Conservation (phyloP, 2,329 filamentous ascomycete species). For the Fusarium sp. region DNA sequence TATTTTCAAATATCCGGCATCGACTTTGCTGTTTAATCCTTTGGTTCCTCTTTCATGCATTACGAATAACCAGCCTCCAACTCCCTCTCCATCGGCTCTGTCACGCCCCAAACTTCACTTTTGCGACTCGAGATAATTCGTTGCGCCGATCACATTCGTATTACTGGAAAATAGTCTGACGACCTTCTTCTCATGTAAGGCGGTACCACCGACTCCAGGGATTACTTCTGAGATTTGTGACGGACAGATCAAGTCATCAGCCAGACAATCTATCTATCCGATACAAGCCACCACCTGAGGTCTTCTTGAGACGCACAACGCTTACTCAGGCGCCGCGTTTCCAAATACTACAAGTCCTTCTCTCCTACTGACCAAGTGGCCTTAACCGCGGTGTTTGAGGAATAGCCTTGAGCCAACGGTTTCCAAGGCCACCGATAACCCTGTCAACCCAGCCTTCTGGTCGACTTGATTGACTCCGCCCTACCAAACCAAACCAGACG, state of each 20-base stretch:
- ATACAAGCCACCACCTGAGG: slow-evolving; percentile 37
- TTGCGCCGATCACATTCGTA: slow-evolving; percentile 23
- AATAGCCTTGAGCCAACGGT: slow-evolving; percentile 19
- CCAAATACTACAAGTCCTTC: slow-evolving; percentile 15
- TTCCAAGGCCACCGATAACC: slow-evolving; percentile 44
- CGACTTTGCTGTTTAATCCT: slow-evolving; percentile 13
- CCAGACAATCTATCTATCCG: slow-evolving; percentile 33
- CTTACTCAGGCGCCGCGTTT: slow-evolving; percentile 32
- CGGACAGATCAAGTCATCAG: slow-evolving; percentile 21
- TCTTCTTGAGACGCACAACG: slow-evolving; percentile 16
- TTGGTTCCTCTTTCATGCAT: slow-evolving; percentile 5
- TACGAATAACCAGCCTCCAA: slow-evolving; percentile 5
- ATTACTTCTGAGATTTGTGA: slow-evolving; percentile 20
- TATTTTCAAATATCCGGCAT: slow-evolving; percentile 2
- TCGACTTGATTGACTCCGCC: slow-evolving; percentile 44
- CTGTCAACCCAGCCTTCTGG: slow-evolving; percentile 44
- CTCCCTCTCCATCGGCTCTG: slow-evolving; percentile 3
- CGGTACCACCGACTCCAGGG: slow-evolving; percentile 25
- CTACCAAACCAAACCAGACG: slow-evolving; percentile 49
- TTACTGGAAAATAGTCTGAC: slow-evolving; percentile 35
- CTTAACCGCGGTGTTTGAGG: slow-evolving; percentile 28
- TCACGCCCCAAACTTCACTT: slow-evolving; percentile 17
- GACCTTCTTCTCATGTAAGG: slow-evolving; percentile 33
- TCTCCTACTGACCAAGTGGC: slow-evolving; percentile 20
- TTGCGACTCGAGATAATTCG: slow-evolving; percentile 12